A percentile compares a stretch with the other conserved stretches of the same genome.
Evolutionary conservation across 495 filamentous ascomycete species (phyloP).

Genomic region (Neurospora pannonica): DNA sequence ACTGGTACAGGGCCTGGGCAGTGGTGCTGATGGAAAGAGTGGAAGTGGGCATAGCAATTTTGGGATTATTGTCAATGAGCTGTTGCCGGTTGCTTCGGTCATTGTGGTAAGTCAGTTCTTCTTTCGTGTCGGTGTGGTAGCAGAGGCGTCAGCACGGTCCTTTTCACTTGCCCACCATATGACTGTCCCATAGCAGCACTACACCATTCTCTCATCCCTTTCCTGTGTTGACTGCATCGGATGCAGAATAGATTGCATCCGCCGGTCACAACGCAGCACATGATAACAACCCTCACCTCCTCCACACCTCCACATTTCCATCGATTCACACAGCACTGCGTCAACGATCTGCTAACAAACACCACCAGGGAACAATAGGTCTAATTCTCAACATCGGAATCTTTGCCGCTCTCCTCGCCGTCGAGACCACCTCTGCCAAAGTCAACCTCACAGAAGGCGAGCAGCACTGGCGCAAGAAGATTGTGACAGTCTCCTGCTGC

Average conservation of each 20-base stretch:
- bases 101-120: not conserved
- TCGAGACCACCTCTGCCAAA: conserved; percentile 8
- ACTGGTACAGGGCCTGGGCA: not conserved
- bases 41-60: not conserved
- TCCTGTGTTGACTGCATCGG: not conserved
- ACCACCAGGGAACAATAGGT: conserved; percentile 14
- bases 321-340: no score
- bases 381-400: conserved; percentile 14
- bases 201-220: not conserved
- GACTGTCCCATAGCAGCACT: not conserved
- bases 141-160: not conserved
- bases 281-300: not conserved
- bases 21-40: not conserved
- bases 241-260: not conserved
- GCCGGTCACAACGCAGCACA: not conserved
- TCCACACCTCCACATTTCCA: not conserved
- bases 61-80: not conserved
- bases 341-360: not conserved
- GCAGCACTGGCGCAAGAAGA: conserved; percentile 22
- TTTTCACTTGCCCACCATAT: not conserved
- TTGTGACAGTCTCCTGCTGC: conserved; percentile 19
- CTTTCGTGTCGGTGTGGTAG: not conserved
- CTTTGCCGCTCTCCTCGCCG: conserved; percentile 12
- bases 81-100: not conserved
- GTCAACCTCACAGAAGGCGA: conserved; percentile 20